These are phyloP conservation scores for Cytospora schulzeri DNA, from an alignment of 2,329 filamentous ascomycete species.

Conservation along the genomic window DNA sequence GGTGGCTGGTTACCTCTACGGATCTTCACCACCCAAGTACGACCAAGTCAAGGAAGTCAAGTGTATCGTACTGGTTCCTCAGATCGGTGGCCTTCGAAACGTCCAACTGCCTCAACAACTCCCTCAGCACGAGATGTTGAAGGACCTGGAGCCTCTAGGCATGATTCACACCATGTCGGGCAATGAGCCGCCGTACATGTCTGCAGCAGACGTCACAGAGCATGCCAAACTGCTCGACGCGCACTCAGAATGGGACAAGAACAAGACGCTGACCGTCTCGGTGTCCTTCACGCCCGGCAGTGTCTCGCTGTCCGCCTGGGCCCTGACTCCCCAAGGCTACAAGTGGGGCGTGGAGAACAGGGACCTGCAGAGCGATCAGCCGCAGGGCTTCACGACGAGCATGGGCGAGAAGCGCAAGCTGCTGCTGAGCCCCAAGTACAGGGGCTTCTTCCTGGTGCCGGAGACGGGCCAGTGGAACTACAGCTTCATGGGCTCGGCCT, in stretches of 20 bases:
- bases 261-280: slow-evolving; percentile 91
- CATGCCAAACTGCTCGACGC: slow-evolving; percentile 87
- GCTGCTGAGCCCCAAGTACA: slow-evolving; percentile 87
- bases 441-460: slow-evolving; percentile 94
- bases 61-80: slow-evolving; percentile 96
- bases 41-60: slow-evolving; percentile 96
- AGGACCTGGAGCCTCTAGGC: slow-evolving; percentile 84
- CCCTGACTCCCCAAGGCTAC: slow-evolving; percentile 86
- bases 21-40: slow-evolving; percentile 88
- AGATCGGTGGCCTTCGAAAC: slow-evolving; percentile 90
- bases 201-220: slow-evolving; percentile 89
- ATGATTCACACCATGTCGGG: slow-evolving; percentile 95
- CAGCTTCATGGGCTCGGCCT: slow-evolving; percentile 92
- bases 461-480: slow-evolving; percentile 95
- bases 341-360: slow-evolving; percentile 98
- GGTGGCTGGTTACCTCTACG: slow-evolving; percentile 94
- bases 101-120: slow-evolving; percentile 88
- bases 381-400: slow-evolving; percentile 85
- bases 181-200: slow-evolving; percentile 96
- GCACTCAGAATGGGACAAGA: slow-evolving; percentile 77
- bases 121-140: slow-evolving; percentile 88
- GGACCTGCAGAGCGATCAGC: slow-evolving; percentile 88
- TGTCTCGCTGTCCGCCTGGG: slow-evolving; percentile 92
- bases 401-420: slow-evolving; percentile 97
- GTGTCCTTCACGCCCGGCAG: slow-evolving; percentile 97